Evolutionary conservation across 2,329 filamentous ascomycete species (phyloP), one percentile per base, ranked within the genome.

Genomic region (Trichoderma hamatum): DNA sequence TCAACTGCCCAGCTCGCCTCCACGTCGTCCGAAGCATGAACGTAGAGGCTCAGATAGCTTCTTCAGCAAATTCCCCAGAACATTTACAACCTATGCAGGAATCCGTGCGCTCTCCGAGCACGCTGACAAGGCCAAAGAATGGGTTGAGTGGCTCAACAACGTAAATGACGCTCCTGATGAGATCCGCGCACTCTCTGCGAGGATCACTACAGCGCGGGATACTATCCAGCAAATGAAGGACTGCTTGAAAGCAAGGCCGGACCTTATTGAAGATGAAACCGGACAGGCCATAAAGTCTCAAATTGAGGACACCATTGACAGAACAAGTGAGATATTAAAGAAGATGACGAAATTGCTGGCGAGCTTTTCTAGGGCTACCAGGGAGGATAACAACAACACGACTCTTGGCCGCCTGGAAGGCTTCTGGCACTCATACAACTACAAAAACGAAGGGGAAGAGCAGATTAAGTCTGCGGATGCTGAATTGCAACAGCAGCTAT

Each of bases 371-470:
- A 74, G 74, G 19, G 73, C 74, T 0, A 64, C 72, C 0, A 59
- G 49, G 54, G 61, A 71, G 3, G 71, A 74, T 1, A 75, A 75
- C 0, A 72, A 74, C 0, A 75, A 74, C 0, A 72, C 72, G 0
- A 71, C 72, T 5, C 70, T 74, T 39, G 71, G 71, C 0, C 70
- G 75, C 0, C 58, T 79, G 2, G 72, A 76, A 26, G 73, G 76
- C n/a, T 78, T 78, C 54, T 79, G 78, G 71, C 75, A 74, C 28
- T 79, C 77, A 54, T 79, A 78, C 55, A 74, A 71, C 32, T 79
- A 79, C 10, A 78, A 77, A 67, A 71, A 75, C 24, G 74, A 77
- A 66, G 78, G 75, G 69, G 75, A 77, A 32, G 74, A 72, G n/a
- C 77, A 78, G 71, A 73, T 79, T 0, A 75, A 76, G 54, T 49